phyloP scores from a whole-genome alignment of 2,329 filamentous ascomycete species.

The Ciborinia camelliae region DNA sequence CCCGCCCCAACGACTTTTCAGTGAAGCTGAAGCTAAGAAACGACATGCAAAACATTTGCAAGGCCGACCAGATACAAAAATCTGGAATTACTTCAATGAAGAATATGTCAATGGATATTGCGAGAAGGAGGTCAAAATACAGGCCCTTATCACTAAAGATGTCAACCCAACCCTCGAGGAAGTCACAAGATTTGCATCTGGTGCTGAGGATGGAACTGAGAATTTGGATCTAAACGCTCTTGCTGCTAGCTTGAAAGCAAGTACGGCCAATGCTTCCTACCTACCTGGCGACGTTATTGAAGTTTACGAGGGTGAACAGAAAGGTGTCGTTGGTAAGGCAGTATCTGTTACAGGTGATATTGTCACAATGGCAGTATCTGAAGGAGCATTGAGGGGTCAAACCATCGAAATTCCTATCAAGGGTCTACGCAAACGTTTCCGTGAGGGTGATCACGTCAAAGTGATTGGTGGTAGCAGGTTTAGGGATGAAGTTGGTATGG shows the following conservation, averaged over 20 bases:
- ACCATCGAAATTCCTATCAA: conserved; percentile 90
- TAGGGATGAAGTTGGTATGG: conserved; percentile 93
- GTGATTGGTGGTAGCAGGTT: conserved; percentile 95
- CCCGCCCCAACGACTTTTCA: conserved; percentile 88
- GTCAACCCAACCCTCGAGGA: conserved; percentile 94
- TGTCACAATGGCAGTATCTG: conserved; percentile 79
- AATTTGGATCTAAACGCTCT: conserved; percentile 90
- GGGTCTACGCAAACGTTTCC: conserved; percentile 88
- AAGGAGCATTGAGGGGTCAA: conserved; percentile 78
- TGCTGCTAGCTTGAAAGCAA: conserved; percentile 83
- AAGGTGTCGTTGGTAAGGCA: conserved; percentile 81
- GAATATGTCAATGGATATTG: conserved; percentile 91
- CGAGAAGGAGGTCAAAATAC: conserved; percentile 89
- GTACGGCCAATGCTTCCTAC: conserved; percentile 76
- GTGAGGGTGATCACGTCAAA: conserved; percentile 94
- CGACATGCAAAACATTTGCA: conserved; percentile 63
- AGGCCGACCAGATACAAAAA: conserved; percentile 51
- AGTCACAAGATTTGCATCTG: conserved; percentile 88
- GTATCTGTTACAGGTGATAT: conserved; percentile 87
- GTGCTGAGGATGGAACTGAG: conserved; percentile 86
- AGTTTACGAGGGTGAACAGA: conserved; percentile 93
- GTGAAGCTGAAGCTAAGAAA: conserved; percentile 88
- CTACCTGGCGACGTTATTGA: conserved; percentile 94
- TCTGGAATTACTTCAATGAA: conserved; percentile 82
- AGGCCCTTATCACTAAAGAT: conserved; percentile 78